A percentile compares a stretch with the other conserved stretches of the same genome.
phyloP scores from a whole-genome alignment of 805 yeast genomes.

The Ogataea populi-albae region DNA sequence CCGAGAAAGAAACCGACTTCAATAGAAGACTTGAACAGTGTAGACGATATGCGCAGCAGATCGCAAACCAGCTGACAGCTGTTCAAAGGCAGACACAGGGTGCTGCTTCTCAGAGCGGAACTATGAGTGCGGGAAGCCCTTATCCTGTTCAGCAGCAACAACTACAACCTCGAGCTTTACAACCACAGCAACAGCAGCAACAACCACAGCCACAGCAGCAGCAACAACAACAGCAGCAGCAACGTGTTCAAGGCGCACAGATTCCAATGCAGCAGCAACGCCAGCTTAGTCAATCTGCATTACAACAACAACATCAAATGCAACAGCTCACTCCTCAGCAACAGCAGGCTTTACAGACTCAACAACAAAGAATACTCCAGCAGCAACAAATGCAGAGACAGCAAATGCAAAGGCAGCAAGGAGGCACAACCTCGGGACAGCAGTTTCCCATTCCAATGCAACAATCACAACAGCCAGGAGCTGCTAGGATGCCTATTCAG shows the following conservation, averaged over 20 bases:
- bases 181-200: slow-evolving; percentile 4
- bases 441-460: slow-evolving; percentile 15
- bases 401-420: slow-evolving; percentile 10
- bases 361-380: slow-evolving; percentile 25
- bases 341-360: slow-evolving; percentile 19
- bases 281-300: slow-evolving; percentile 6
- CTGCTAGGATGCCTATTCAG: slow-evolving; percentile 13
- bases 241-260: slow-evolving; percentile 3
- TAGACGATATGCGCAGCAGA: slow-evolving; percentile 37
- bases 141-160: neutral
- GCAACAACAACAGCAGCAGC: slow-evolving; percentile 10
- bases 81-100: slow-evolving; percentile 19
- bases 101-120: slow-evolving; percentile 2
- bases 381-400: slow-evolving; percentile 23
- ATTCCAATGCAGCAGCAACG: slow-evolving; percentile 13
- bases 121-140: neutral
- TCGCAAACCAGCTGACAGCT: slow-evolving; percentile 42
- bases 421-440: slow-evolving; percentile 7
- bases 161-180: too few relatives aligned
- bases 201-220: slow-evolving; percentile 9
- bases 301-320: slow-evolving; percentile 10
- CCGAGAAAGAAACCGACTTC: slow-evolving; percentile 47
- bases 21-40: slow-evolving; percentile 47
- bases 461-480: slow-evolving; percentile 8
- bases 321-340: slow-evolving; percentile 21